Conservation (phyloP, 2,329 filamentous ascomycete species). For the Alternaria brassicae region DNA sequence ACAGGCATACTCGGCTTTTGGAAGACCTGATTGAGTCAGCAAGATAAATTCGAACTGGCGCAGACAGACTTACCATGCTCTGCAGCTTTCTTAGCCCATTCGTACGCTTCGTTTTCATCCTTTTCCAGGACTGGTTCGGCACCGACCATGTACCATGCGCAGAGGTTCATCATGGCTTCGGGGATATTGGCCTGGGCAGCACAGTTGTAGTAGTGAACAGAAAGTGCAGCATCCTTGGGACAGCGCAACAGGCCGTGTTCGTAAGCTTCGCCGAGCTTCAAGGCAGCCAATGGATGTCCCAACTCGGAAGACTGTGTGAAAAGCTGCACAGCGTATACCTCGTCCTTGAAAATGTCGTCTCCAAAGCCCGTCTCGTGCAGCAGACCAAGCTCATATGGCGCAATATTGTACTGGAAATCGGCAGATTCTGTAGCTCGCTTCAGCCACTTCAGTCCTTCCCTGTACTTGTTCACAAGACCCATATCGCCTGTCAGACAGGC, state of each 20-base stretch:
- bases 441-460: conserved; percentile 94
- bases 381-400: conserved; percentile 87
- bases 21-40: conserved; percentile 59
- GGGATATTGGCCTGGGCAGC: conserved; percentile 86
- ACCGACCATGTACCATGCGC: conserved; percentile 98
- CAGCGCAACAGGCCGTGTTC: conserved; percentile 89
- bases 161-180: conserved; percentile 95
- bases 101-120: conserved; percentile 94
- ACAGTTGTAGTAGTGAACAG: conserved; percentile 95
- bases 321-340: conserved; percentile 87
- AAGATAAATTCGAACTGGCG: background rate
- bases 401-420: conserved; percentile 89
- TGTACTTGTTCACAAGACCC: conserved; percentile 80
- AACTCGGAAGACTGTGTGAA: conserved; percentile 94
- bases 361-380: conserved; percentile 94
- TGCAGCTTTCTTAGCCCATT: conserved; percentile 90
- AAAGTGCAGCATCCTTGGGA: conserved; percentile 88
- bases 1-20: conserved; percentile 86
- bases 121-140: conserved; percentile 91
- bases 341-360: conserved; percentile 91
- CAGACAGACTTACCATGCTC: conserved; percentile 72
- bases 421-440: conserved; percentile 91
- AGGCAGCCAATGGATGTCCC: conserved; percentile 85
- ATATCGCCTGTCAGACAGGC: conserved; percentile 91
- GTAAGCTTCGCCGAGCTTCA: conserved; percentile 92